Conservation (phyloP, 2,329 filamentous ascomycete genomes). For the Fusarium sp. region DNA sequence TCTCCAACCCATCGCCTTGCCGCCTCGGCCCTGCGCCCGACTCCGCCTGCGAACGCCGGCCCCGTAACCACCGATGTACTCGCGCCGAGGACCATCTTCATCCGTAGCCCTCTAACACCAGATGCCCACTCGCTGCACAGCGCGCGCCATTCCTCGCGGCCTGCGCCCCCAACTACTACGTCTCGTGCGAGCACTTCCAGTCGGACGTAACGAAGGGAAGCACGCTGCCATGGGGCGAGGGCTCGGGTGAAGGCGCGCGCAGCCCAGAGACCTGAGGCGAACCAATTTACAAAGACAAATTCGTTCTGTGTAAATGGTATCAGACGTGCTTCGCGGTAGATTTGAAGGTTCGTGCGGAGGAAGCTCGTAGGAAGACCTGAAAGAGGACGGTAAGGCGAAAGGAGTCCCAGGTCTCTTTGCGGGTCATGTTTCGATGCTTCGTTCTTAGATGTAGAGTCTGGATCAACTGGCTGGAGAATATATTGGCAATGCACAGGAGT, state of each 20-base stretch:
- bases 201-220: conserved; percentile 53
- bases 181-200: conserved; percentile 56
- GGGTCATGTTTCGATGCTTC: not conserved
- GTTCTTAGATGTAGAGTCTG: not conserved
- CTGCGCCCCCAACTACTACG: conserved; percentile 44
- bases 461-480: conserved; percentile 41
- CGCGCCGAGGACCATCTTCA: conserved; percentile 51
- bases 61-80: conserved; percentile 39
- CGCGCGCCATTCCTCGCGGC: conserved; percentile 49
- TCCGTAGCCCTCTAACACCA: conserved; percentile 53
- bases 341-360: conserved; percentile 52
- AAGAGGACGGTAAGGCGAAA: conserved; percentile 52
- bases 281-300: conserved; percentile 60
- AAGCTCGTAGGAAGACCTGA: conserved; percentile 55
- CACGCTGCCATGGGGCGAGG: conserved; percentile 56
- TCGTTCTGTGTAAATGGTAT: conserved; percentile 58
- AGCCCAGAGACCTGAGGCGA: conserved; percentile 57
- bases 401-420: conserved; percentile 4
- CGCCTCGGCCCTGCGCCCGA: conserved; percentile 28
- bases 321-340: conserved; percentile 56
- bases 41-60: conserved; percentile 28
- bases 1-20: conserved; percentile 39
- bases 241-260: conserved; percentile 51
- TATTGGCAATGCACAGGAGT: conserved; percentile 49
- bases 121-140: conserved; percentile 51